Percentiles rank a stretch among this genome's conserved stretches.
Evolutionary conservation across 108 stramenopile genomes (phyloP).

Genomic region (Schizochytrium sp.): DNA sequence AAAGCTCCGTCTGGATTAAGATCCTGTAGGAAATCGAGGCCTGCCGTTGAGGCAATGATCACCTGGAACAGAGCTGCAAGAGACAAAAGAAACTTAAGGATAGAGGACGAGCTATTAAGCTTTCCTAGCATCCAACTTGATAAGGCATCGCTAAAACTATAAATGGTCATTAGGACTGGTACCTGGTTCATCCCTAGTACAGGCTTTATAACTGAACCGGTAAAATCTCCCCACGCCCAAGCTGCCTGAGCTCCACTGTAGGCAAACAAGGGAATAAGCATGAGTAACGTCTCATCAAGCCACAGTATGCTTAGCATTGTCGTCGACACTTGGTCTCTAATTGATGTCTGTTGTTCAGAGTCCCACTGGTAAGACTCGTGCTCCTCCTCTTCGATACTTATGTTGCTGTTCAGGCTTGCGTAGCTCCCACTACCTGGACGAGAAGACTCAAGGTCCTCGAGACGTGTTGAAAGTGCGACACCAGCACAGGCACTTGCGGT

Average conservation of each 20-base stretch:
- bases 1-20: not conserved
- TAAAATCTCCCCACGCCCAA: not conserved
- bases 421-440: not conserved
- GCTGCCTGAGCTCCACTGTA: conserved; percentile 12
- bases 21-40: not conserved
- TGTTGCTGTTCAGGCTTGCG: not conserved
- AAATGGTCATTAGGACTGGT: not conserved
- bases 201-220: not conserved
- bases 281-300: not conserved
- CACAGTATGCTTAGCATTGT: not conserved
- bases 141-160: not conserved
- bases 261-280: not conserved
- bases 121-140: conserved; percentile 12
- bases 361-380: not conserved
- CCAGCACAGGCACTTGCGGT: not conserved
- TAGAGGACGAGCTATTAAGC: not conserved
- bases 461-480: not conserved
- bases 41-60: not conserved
- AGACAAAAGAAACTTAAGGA: not conserved
- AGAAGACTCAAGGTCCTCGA: not conserved
- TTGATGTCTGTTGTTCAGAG: not conserved
- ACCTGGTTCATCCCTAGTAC: not conserved
- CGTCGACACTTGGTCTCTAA: not conserved
- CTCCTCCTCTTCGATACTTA: not conserved
- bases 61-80: not conserved